Percentiles rank a stretch among this genome's conserved stretches.
Conservation (phyloP, 768 basidiomycete species). For the Ephemerocybe angulata region DNA sequence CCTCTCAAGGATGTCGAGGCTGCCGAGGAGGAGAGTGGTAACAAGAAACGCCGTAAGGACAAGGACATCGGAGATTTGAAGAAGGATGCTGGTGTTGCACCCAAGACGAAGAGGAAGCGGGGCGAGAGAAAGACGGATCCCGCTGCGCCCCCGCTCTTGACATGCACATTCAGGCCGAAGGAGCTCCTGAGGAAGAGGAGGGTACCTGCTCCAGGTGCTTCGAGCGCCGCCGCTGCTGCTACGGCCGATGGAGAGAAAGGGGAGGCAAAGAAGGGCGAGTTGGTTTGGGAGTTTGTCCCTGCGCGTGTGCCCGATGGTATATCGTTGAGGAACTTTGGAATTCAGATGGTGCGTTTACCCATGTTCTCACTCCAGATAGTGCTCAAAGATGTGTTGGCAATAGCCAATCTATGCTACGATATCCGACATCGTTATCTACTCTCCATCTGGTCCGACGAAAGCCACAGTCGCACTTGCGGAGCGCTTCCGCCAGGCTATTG, state of each 20-base stretch:
- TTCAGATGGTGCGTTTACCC: constrained; percentile 68
- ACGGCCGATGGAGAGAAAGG: constrained; percentile 1
- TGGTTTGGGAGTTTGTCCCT: constrained; percentile 66
- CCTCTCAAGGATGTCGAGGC: too few species aligned
- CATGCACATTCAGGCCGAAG: constrained; percentile 48
- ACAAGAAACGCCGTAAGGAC: too few species aligned
- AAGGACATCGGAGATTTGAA: too few species aligned
- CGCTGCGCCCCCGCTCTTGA: constrained; percentile 37
- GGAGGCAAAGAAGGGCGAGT: constrained; percentile 14
- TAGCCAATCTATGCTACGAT: constrained; percentile 83
- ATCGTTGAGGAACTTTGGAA: constrained; percentile 81
- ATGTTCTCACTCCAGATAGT: not conserved
- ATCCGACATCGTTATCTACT: constrained; percentile 89
- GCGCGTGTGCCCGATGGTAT: constrained; percentile 77
- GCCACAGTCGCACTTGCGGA: constrained; percentile 61
- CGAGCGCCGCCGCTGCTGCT: not conserved
- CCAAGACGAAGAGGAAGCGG: not conserved
- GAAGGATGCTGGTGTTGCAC: not conserved
- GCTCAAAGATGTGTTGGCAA: not conserved
- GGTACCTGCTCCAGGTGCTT: not conserved
- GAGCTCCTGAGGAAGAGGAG: constrained; percentile 36
- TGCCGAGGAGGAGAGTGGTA: too few species aligned
- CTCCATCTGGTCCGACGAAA: constrained; percentile 58
- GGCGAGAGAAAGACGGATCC: constrained; percentile 17
- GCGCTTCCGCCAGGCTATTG: constrained; percentile 61